These are phyloP conservation scores for Tetrapisispora pingtungensis DNA, from an alignment of 805 yeast genomes.

Conservation along the genomic window DNA sequence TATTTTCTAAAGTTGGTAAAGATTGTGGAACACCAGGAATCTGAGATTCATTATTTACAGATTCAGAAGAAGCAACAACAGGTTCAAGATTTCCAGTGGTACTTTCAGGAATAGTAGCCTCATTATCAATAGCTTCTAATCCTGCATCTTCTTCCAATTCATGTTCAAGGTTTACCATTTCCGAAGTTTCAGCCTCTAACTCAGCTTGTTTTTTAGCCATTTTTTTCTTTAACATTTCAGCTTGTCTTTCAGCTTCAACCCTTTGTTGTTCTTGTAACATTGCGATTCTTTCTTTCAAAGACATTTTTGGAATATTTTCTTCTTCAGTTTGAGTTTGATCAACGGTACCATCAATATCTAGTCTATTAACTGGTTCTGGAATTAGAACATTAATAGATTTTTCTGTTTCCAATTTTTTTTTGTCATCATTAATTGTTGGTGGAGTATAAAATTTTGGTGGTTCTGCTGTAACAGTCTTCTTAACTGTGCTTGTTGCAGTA, in stretches of 20 bases:
- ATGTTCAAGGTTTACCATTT: neutral
- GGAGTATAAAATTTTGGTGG: conserved; percentile 50
- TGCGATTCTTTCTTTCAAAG: conserved; percentile 80
- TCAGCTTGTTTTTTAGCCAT: conserved; percentile 32
- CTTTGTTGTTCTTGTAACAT: conserved; percentile 71
- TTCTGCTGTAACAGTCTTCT: conserved; percentile 47
- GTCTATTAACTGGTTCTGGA: conserved; percentile 15
- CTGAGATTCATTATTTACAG: neutral
- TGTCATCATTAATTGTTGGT: conserved; percentile 11
- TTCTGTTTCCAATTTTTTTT: neutral
- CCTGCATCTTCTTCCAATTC: too few relatives aligned
- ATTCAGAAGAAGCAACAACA: too few relatives aligned
- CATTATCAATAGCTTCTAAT: neutral
- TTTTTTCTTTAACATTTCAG: conserved; percentile 43
- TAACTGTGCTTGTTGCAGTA: conserved; percentile 21
- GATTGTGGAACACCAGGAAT: neutral
- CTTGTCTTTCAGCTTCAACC: conserved; percentile 68
- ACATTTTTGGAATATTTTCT: conserved; percentile 61
- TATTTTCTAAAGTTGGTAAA: neutral
- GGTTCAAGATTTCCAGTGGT: too few relatives aligned
- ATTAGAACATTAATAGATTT: conserved; percentile 11
- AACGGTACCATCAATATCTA: conserved; percentile 13
- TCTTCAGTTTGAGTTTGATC: conserved; percentile 30
- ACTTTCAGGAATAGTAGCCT: neutral
- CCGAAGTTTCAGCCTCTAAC: neutral